Evolutionary conservation across 2,329 filamentous ascomycete genomes (phyloP), one percentile per base, ranked within the genome.

Genomic region (Xylariaceae sp.): DNA sequence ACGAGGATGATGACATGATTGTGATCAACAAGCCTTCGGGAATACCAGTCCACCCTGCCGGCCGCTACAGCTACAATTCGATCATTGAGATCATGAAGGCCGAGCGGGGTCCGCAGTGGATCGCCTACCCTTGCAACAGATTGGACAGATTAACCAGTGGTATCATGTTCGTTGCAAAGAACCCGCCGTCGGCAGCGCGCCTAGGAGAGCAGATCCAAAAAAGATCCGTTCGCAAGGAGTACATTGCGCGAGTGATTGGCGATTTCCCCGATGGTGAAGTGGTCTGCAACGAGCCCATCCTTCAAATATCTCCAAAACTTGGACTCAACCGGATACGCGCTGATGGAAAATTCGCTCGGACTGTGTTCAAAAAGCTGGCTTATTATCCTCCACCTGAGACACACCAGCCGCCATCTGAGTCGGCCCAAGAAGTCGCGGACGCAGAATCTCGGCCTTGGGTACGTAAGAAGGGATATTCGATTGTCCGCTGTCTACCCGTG

Each of bases 21-120:
- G 92, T 97, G 62, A 96, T 99, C 73, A 92, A 97, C 77, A 99
- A 99, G 74, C 94, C 94, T 0, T 88, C 93, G 0, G 94, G 94
- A 5, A 87, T 99, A 47, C 94, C 94, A 0, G 94, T 99, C 0
- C 94, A 99, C 73, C 90, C 94, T 4, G 93, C 94, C 0, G 94
- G 94, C 4, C 86, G 94, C 53, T 99, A 99, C 78, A 92, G 93
- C 73, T 96, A 89, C 80, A 99, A 99, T 76, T 93, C 90, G 0
- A 84, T 99, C 51, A 83, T 96, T 45, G 92, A 97, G 78, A 96
- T 99, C 66, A 88, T 99, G 84, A 87, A 89, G 66, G 84, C 89
- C 2, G 89, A 96, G 70, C 78, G 85, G 44, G 79, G 81, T 0
- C 73, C 74, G 18, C 73, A 75, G 34, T 87, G 84, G 71, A 72